Evolutionary conservation across 768 basidiomycete species (phyloP).

Genomic region (Trametes coccinea): DNA sequence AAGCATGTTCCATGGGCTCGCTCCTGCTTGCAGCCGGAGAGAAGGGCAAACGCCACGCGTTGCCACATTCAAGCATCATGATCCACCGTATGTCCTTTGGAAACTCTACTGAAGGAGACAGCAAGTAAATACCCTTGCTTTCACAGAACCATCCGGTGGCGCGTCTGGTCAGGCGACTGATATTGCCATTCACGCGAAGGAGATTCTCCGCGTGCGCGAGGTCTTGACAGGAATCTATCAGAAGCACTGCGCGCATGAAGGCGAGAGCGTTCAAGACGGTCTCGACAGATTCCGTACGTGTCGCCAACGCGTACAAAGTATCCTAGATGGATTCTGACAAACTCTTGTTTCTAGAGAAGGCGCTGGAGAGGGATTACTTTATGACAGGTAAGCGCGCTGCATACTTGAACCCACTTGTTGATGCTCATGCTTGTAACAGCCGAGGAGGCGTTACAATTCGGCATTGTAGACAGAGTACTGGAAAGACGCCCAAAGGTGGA

Average conservation of each 20-base stretch:
- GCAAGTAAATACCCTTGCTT: not conserved
- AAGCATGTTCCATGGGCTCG: slow-evolving; percentile 96
- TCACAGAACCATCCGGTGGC: slow-evolving; percentile 90
- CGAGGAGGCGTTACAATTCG: slow-evolving; percentile 86
- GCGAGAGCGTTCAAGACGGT: slow-evolving; percentile 64
- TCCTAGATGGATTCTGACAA: not conserved
- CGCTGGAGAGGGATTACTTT: slow-evolving; percentile 93
- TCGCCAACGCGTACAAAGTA: not conserved
- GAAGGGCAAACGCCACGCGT: slow-evolving; percentile 85
- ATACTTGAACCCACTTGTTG: not conserved
- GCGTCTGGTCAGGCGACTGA: slow-evolving; percentile 95
- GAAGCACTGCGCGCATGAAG: slow-evolving; percentile 71
- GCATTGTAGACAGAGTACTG: slow-evolving; percentile 90
- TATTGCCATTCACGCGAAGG: slow-evolving; percentile 96
- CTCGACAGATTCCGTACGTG: slow-evolving; percentile 75
- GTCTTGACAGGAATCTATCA: slow-evolving; percentile 88
- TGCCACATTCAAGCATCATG: slow-evolving; percentile 96
- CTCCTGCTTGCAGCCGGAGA: slow-evolving; percentile 88
- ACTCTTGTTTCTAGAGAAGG: slow-evolving; percentile 55
- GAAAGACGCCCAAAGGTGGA: slow-evolving; percentile 70
- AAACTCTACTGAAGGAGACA: not conserved
- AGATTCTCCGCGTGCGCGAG: slow-evolving; percentile 88
- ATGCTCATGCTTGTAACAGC: slow-evolving; percentile 43
- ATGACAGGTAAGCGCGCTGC: slow-evolving; percentile 67
- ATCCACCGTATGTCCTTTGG: slow-evolving; percentile 76